Conservation (phyloP, 305 asterid species). For the Lippia alba region DNA sequence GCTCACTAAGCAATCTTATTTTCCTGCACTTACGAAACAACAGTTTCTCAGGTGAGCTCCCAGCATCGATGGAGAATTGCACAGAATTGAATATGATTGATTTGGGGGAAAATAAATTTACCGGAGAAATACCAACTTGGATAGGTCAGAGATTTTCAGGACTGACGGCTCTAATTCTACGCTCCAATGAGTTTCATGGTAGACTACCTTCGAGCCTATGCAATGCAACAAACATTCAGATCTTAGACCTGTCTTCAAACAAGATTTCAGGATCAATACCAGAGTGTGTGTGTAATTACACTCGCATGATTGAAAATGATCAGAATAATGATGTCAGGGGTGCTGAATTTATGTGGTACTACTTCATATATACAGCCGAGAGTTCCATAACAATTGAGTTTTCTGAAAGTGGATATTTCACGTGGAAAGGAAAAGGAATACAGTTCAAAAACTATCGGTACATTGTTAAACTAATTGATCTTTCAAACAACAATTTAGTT, state of each 20-base stretch:
- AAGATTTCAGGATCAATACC: conserved; percentile 9
- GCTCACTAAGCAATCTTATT: not conserved
- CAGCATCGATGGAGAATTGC: conserved; percentile 19
- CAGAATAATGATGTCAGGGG: too few relatives aligned
- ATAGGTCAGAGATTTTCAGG: not conserved
- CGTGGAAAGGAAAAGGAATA: conserved; percentile 6
- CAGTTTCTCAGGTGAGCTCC: conserved; percentile 23
- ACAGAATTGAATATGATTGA: conserved; percentile 1
- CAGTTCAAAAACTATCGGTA: not conserved
- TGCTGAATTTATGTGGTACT: too few relatives aligned
- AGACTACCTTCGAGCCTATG: conserved; percentile 16
- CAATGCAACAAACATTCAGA: conserved; percentile 3
- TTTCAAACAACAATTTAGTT: too few relatives aligned
- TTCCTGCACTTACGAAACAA: conserved; percentile 21
- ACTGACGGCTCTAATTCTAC: conserved; percentile 3
- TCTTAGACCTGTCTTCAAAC: conserved; percentile 33
- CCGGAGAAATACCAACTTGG: conserved; percentile 28
- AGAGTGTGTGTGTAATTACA: conserved; percentile 4
- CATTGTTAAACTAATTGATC: conserved; percentile 21
- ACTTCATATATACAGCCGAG: too few relatives aligned
- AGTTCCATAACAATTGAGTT: too few relatives aligned
- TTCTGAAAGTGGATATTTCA: conserved; percentile 22
- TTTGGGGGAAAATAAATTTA: conserved; percentile 15
- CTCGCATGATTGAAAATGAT: too few relatives aligned
- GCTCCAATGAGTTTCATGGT: conserved; percentile 6